These are phyloP conservation scores for Aspergillus terreus DNA, from an alignment of 2,329 filamentous ascomycete genomes.

Conservation along the genomic window DNA sequence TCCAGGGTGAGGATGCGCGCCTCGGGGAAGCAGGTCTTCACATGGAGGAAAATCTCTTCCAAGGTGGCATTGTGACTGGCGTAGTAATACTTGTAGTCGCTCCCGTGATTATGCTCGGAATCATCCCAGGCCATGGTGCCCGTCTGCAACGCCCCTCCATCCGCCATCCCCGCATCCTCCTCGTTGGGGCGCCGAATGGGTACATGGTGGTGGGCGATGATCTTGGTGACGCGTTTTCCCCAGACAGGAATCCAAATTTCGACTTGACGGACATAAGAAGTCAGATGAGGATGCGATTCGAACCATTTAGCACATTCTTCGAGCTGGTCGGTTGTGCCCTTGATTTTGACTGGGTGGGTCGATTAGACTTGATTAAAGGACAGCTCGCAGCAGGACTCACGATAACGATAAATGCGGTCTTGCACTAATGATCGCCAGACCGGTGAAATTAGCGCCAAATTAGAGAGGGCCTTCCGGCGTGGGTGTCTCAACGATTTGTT, in stretches of 20 bases:
- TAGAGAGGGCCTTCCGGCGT: constrained; percentile 62
- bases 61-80: constrained; percentile 63
- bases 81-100: constrained; percentile 29
- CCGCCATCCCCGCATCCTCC: constrained; percentile 20
- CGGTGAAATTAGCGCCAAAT: constrained; percentile 56
- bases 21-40: constrained; percentile 56
- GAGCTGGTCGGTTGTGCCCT: constrained; percentile 64
- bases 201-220: constrained; percentile 34
- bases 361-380: constrained; percentile 3
- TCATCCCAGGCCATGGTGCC: constrained; percentile 24
- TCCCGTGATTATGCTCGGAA: constrained; percentile 19
- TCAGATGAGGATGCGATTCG: constrained; percentile 54
- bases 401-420: constrained; percentile 68
- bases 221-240: constrained; percentile 52
- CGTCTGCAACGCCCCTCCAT: constrained; percentile 20
- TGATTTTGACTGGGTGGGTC: constrained; percentile 61
- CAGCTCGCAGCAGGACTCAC: constrained; percentile 24
- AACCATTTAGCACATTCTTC: constrained; percentile 61
- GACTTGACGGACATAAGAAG: constrained; percentile 64
- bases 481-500: constrained; percentile 64
- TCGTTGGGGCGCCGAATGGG: constrained; percentile 21
- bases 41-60: constrained; percentile 65
- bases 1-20: constrained; percentile 67
- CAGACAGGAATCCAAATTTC: constrained; percentile 76
- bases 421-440: constrained; percentile 68